A percentile compares a stretch with the other conserved stretches of the same genome.
Evolutionary conservation across 805 yeast species (phyloP).

Genomic region (Saccharomycopsis sp.): DNA sequence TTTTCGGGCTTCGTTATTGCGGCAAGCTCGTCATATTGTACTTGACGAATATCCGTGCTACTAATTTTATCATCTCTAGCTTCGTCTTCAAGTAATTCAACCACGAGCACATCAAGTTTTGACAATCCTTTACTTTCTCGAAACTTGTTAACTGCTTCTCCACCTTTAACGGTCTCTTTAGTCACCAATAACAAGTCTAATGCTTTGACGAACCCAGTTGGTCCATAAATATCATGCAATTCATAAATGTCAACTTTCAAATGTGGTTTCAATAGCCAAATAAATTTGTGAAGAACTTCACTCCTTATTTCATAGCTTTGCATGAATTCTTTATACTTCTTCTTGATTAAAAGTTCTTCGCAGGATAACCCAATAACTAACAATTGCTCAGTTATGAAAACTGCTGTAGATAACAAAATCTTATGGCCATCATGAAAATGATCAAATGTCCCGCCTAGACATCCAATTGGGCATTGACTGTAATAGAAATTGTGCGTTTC

Average conservation of each 20-base stretch:
- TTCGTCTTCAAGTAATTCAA: slow-evolving; percentile 62
- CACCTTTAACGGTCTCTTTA: slow-evolving; percentile 74
- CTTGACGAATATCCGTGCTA: slow-evolving; percentile 64
- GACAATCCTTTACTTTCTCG: slow-evolving; percentile 52
- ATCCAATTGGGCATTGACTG: slow-evolving; percentile 33
- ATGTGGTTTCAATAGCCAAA: slow-evolving; percentile 40
- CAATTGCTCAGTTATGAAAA: slow-evolving; percentile 45
- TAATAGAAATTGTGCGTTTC: slow-evolving; percentile 14
- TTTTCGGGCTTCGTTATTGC: background rate
- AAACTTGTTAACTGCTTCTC: slow-evolving; percentile 56
- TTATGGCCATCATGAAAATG: slow-evolving; percentile 95
- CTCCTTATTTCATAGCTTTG: slow-evolving; percentile 52
- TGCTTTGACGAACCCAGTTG: slow-evolving; percentile 68
- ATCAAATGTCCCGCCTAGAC: slow-evolving; percentile 96
- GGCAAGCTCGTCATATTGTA: slow-evolving; percentile 9
- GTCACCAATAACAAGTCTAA: slow-evolving; percentile 80
- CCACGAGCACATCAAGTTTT: slow-evolving; percentile 43
- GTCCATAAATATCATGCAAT: slow-evolving; percentile 87
- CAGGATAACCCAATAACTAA: slow-evolving; percentile 85
- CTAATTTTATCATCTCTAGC: slow-evolving; percentile 65
- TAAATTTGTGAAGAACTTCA: slow-evolving; percentile 39
- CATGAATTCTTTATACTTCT: slow-evolving; percentile 60
- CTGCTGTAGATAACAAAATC: slow-evolving; percentile 67
- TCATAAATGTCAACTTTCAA: slow-evolving; percentile 47
- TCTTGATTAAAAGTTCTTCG: slow-evolving; percentile 60